Evolutionary conservation across 345 rosid species (phyloP).

Genomic region (Pistacia atlantica): DNA sequence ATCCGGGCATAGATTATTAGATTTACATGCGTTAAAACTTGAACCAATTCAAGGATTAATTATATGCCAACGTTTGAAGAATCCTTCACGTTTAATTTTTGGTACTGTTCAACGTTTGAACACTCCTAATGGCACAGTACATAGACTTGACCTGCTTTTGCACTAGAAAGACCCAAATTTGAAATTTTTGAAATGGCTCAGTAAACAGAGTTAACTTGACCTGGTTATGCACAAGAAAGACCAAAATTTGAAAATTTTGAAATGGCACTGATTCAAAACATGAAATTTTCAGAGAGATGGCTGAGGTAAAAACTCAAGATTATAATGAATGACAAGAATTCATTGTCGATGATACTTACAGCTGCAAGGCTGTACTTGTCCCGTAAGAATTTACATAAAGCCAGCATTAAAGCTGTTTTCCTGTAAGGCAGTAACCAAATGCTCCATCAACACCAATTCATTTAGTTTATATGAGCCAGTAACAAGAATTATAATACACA

Average conservation of each 20-base stretch:
- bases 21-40: too few species aligned
- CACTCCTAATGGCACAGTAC: too few species aligned
- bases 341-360: conserved; percentile 43
- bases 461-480: not conserved
- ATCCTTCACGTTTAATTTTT: too few species aligned
- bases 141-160: too few species aligned
- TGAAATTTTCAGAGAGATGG: not conserved
- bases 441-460: conserved; percentile 12
- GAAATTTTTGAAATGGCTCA: not conserved
- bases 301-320: not conserved
- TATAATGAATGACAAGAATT: not conserved
- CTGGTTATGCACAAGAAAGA: not conserved
- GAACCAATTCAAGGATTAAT: too few species aligned
- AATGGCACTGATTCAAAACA: not conserved
- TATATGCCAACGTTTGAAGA: too few species aligned
- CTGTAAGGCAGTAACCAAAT: conserved; percentile 32
- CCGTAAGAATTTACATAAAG: conserved; percentile 69
- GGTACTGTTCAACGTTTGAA: too few species aligned
- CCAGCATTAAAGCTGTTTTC: conserved; percentile 94
- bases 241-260: not conserved
- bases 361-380: conserved; percentile 97
- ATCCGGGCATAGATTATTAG: too few species aligned
- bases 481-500: not conserved
- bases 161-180: too few species aligned
- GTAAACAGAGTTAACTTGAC: not conserved